Base-by-base conservation (phyloP, 257 asterid genomes). In the Ilex asprella region DNA sequence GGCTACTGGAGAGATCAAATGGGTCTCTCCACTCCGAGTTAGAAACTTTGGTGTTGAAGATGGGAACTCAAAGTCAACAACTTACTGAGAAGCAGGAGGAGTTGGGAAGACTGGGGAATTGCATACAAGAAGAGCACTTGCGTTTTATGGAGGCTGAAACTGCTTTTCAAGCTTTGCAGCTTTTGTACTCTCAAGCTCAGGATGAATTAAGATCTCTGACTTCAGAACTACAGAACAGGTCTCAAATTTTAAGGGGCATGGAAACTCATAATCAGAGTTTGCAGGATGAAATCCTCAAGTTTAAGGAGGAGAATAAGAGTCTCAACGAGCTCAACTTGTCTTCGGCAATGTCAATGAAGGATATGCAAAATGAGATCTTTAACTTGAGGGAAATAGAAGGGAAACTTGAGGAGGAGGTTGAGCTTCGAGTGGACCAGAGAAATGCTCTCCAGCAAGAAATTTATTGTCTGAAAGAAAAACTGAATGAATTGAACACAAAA, bases 391-490 rank as follows among this genome's bases (percentile, higher is more conserved):
- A 84, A 69, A 76, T 82, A 21, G 83, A 78, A 76, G 88, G 79
- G 65, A 85, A 79, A 68, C 94, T 92, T 7, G 77, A 74, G 86
- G 83, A 82, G 75, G 99, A 93, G 76, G 94, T 89, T 70, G 99
- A 84, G 76, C 89, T 85, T 69, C 84, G 95, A 49, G 70, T 89
- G 58, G 95, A 87, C 70, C 77, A 93, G 71, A 84, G 95, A 79
- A 93, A 93, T 57, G 95, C 99, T 9, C 85, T 93, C 70, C 99
- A 93, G 78, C 96, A 87, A 75, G 99, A 93, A 75, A 87, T 89
- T 61, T 89, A 89, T 74, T 83, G 92, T 69, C 88, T 93, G 74
- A 93, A 80, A 73, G 97, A 93, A 80, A 96, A 93, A 67, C 73
- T 88, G 55, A 83, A 80, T 62, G 88, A 76, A 69, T 65, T 88